Evolutionary conservation across 129 eudicot species (phyloP), one percentile per base, ranked within the genome.

Genomic region (Centaurea solstitialis): DNA sequence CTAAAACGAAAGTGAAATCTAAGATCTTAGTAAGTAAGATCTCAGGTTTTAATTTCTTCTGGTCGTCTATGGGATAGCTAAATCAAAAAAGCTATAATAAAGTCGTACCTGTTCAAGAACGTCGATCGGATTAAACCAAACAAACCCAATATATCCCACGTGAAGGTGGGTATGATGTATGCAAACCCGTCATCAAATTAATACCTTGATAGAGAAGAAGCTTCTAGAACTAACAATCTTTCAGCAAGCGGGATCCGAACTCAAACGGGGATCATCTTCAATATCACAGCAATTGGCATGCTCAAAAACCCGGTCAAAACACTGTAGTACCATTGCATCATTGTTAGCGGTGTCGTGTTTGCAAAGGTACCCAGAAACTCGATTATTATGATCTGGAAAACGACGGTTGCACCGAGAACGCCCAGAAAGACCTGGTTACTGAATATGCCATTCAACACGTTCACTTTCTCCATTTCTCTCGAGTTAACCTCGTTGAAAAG

Each of bases 311-410:
- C 99, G 59, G 92, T 68, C 33, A 85, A 74, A 86, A 95, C 68
- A 80, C 99, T 79, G 17, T 82, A 41, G 74, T 89, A 87, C 99
- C 99, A 96, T 68, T 91, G 98, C 10, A 3, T 15, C 72, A 87
- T 35, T 33, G 98, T 77, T 66, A 96, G 96, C 6, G 98, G 98
- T 6, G 88, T 73, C 1, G 99, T 96, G 85, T 79, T 96, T 33
- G 98, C 99, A 84, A 96, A 93, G 21, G 93, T 89, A 20, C 99
- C 99, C 64, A 95, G 86, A 77, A 76, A 93, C 77, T 96, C 98
- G 3, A 96, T 39, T 41, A 96, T 91, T 47, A 96, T 89, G 80
- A 96, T 89, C 78, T 96, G 98, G 80, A 89, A 93, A 47, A 93
- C 35, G 62, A 81, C 88, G 0, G 97, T 93, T 67, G 87, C 81